Conservation (phyloP, 345 rosid species). For the Reutealis trisperma region DNA sequence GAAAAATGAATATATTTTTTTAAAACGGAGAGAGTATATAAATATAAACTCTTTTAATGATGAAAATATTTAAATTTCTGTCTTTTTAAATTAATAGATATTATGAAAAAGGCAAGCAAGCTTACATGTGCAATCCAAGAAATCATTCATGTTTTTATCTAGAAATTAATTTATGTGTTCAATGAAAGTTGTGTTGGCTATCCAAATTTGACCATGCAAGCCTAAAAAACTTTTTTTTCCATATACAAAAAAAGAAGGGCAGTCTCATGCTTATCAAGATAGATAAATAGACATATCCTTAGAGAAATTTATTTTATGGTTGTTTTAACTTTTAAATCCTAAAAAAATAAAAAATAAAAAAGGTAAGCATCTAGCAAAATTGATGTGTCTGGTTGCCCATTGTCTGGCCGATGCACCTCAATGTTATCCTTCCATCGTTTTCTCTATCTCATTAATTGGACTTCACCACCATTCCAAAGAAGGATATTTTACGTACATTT, state of each 20-base stretch:
- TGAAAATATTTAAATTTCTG: no score
- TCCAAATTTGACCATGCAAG: conserved; percentile 18
- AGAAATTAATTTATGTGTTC: background rate
- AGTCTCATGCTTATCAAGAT: background rate
- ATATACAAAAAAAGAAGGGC: no score
- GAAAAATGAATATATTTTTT: no score
- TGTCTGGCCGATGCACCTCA: background rate
- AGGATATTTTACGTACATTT: background rate
- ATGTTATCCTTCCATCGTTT: background rate
- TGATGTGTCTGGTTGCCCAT: background rate
- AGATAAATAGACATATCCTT: background rate
- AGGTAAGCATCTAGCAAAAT: background rate
- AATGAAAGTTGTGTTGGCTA: background rate
- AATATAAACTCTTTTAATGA: background rate
- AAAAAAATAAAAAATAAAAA: no score
- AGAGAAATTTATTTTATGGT: background rate
- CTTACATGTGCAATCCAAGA: no score
- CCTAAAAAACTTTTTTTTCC: background rate
- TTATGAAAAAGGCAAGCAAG: no score
- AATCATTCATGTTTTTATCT: background rate
- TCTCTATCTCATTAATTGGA: no score
- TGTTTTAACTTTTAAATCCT: no score
- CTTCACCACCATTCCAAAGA: no score
- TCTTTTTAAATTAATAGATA: no score
- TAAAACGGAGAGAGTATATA: no score